Evolutionary conservation across 257 asterid species (phyloP).

Genomic region (Solanum appendiculatum): DNA sequence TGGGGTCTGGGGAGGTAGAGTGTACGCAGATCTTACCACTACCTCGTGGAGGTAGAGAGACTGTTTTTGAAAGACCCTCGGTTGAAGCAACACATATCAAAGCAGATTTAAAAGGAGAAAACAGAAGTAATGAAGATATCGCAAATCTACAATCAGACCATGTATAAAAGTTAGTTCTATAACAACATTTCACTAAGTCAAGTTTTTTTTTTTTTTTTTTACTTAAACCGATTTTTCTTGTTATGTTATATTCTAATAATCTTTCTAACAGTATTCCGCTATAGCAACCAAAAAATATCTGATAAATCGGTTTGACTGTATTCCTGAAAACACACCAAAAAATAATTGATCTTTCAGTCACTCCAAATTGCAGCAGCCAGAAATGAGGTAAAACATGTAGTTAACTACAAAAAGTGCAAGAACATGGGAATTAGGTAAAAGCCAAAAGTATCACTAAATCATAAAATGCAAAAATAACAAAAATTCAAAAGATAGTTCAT

Average conservation of each 20-base stretch:
- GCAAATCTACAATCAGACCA: not conserved
- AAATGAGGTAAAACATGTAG: not conserved
- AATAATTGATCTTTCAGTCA: not conserved
- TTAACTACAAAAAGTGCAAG: not conserved
- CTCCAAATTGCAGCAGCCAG: not conserved
- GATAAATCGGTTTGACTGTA: not conserved
- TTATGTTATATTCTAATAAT: not conserved
- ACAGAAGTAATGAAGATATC: not conserved
- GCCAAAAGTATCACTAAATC: not conserved
- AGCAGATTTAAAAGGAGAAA: not conserved
- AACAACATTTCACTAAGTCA: not conserved
- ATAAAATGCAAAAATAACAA: not conserved
- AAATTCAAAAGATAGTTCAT: not conserved
- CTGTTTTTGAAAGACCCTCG: not conserved
- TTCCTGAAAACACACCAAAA: not conserved
- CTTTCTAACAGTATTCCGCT: not conserved
- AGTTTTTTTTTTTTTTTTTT: not conserved
- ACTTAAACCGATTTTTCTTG: not conserved
- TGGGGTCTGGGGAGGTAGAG: not conserved
- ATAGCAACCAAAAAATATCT: not conserved
- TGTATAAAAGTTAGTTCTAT: not conserved
- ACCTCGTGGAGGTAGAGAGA: not conserved
- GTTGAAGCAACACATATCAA: not conserved
- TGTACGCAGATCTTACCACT: accelerated
- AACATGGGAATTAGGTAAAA: not conserved